Conservation (phyloP, 2,329 filamentous ascomycete genomes). For the Triangularia setosa region DNA sequence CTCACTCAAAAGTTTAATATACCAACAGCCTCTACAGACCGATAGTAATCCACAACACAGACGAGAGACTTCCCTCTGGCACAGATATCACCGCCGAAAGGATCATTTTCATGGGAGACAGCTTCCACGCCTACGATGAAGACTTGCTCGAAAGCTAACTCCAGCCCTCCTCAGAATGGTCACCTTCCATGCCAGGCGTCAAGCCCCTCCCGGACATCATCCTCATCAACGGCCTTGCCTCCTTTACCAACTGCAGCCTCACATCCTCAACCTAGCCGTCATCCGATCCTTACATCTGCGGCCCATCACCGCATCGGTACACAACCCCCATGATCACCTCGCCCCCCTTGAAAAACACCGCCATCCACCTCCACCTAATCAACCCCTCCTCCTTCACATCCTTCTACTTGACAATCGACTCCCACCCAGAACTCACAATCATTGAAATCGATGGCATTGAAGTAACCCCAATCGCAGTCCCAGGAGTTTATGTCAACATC, state of each 20-base stretch:
- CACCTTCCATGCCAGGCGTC: background rate
- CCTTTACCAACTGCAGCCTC: background rate
- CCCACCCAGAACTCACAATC: slow-evolving; percentile 33
- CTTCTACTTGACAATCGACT: slow-evolving; percentile 38
- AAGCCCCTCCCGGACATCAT: background rate
- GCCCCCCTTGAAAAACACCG: background rate
- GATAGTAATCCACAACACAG: background rate
- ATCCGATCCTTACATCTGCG: background rate
- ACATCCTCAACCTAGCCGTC: background rate
- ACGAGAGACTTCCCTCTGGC: background rate
- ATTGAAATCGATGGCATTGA: slow-evolving; percentile 41
- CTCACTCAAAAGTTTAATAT: background rate
- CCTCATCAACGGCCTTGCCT: background rate
- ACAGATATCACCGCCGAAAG: background rate
- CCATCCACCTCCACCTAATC: slow-evolving; percentile 37
- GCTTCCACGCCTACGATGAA: background rate
- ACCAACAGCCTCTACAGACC: background rate
- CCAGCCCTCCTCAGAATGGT: background rate
- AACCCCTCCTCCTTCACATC: slow-evolving; percentile 38
- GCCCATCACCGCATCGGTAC: background rate
- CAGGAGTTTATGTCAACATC: slow-evolving; percentile 37
- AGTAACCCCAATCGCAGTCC: slow-evolving; percentile 31
- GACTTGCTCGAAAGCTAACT: background rate
- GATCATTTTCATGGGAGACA: background rate
- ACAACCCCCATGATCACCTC: background rate